phyloP scores from a whole-genome alignment of 2,329 filamentous ascomycete species.

The Neoscytalidium dimidiatum region DNA sequence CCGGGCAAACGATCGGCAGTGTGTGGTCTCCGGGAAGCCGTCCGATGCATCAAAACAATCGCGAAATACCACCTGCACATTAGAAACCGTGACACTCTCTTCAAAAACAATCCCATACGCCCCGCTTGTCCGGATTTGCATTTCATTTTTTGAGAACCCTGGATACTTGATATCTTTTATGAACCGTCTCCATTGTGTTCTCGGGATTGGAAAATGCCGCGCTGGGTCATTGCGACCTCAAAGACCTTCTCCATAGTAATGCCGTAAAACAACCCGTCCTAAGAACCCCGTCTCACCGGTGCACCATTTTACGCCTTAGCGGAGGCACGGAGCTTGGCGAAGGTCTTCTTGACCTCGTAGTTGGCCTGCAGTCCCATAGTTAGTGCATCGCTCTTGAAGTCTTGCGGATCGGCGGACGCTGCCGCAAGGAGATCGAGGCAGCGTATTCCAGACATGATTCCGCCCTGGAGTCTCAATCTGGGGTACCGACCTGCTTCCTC shows the following conservation, averaged over 20 bases:
- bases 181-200: constrained; percentile 19
- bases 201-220: constrained; percentile 19
- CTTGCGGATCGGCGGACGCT: neutral
- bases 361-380: constrained; percentile 57
- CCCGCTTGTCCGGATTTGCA: constrained; percentile 19
- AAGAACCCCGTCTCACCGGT: constrained; percentile 21
- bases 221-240: constrained; percentile 29
- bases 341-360: constrained; percentile 95
- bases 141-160: constrained; percentile 22
- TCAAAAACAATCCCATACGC: constrained; percentile 16
- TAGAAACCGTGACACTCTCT: constrained; percentile 1
- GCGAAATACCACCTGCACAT: neutral
- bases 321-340: constrained; percentile 72
- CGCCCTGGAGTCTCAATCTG: neutral
- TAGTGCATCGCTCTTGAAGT: neutral
- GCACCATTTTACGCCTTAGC: constrained; percentile 37
- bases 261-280: constrained; percentile 21
- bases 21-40: neutral
- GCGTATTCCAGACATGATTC: neutral
- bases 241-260: constrained; percentile 32
- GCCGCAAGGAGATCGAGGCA: neutral
- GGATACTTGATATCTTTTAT: constrained; percentile 21
- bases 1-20: neutral
- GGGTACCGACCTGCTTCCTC: constrained; percentile 86
- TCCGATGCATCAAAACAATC: neutral